These are phyloP conservation scores for Penicillium sp. DNA, from an alignment of 2,329 filamentous ascomycete genomes.

Conservation along the genomic window DNA sequence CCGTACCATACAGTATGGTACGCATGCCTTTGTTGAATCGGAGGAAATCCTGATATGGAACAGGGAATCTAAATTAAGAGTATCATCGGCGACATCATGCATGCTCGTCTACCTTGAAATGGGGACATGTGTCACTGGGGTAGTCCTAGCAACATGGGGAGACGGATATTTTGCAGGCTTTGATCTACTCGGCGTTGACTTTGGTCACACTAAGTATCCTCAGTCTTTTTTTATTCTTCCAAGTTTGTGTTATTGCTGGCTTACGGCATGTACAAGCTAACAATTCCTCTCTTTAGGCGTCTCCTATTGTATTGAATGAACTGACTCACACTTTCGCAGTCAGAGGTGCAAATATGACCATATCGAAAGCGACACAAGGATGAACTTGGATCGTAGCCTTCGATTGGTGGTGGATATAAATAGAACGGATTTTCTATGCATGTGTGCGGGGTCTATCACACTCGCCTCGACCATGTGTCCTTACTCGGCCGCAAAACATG, in stretches of 20 bases:
- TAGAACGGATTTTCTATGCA: not conserved
- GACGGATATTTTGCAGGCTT: not conserved
- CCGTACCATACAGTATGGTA: conserved; percentile 1
- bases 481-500: not conserved
- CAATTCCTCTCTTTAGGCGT: not conserved
- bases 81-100: not conserved
- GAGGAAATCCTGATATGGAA: not conserved
- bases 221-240: not conserved
- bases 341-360: not conserved
- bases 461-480: not conserved
- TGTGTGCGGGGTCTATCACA: conserved; percentile 3
- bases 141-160: not conserved
- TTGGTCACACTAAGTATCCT: not conserved
- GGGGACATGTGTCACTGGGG: not conserved
- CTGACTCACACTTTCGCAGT: not conserved
- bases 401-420: not conserved
- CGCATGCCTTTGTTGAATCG: not conserved
- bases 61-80: not conserved
- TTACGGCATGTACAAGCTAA: not conserved
- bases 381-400: not conserved
- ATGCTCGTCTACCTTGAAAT: not conserved
- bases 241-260: not conserved
- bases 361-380: not conserved
- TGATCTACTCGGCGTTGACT: not conserved
- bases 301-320: not conserved